Evolutionary conservation across 306 rosid genomes (phyloP).

Genomic region (Nissolia schottii): DNA sequence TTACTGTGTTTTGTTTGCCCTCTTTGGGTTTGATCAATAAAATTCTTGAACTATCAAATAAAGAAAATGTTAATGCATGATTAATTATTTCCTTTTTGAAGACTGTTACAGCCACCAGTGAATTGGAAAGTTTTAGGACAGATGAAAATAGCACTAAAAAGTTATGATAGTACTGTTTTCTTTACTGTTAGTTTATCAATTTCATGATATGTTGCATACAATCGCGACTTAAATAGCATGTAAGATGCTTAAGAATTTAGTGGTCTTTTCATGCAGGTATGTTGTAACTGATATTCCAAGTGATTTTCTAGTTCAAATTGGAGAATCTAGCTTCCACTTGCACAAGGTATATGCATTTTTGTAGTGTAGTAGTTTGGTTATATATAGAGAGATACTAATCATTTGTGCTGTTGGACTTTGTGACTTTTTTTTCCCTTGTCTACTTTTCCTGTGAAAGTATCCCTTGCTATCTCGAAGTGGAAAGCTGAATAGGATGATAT

Average conservation of each 20-base stretch:
- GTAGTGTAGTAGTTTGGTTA: neutral
- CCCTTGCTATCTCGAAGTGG: conserved; percentile 93
- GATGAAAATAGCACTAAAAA: neutral
- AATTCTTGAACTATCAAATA: too few species aligned
- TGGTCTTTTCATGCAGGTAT: conserved; percentile 44
- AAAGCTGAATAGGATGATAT: conserved; percentile 76
- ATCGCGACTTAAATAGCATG: neutral
- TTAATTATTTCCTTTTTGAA: neutral
- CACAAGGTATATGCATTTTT: conserved; percentile 63
- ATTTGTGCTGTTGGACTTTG: conserved; percentile 16
- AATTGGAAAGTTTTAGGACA: neutral
- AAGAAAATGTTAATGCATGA: conserved; percentile 13
- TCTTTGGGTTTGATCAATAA: too few species aligned
- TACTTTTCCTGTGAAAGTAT: conserved; percentile 53
- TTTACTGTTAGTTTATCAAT: neutral
- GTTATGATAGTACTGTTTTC: neutral
- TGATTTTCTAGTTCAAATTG: conserved; percentile 73
- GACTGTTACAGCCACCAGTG: neutral
- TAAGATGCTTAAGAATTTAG: neutral
- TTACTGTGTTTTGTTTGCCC: too few species aligned
- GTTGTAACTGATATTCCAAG: conserved; percentile 95
- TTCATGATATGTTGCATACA: neutral
- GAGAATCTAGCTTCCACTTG: conserved; percentile 63
- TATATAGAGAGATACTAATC: neutral
- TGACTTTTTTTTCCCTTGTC: conserved; percentile 3